phyloP scores from a whole-genome alignment of 1,284 basidiomycete species.

The Ustilago esculenta region DNA sequence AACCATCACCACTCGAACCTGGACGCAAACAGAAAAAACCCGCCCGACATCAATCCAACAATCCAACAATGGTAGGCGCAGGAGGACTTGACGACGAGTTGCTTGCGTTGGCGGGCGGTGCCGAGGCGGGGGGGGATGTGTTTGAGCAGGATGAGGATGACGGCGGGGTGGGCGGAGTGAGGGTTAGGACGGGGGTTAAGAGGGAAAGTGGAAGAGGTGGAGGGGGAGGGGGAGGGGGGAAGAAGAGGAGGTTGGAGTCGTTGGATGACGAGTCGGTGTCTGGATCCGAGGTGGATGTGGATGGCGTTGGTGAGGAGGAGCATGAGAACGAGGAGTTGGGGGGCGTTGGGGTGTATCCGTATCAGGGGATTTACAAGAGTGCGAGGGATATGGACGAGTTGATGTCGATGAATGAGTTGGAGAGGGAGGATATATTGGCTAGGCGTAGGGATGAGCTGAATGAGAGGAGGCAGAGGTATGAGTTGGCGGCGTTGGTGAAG shows the following conservation, averaged over 20 bases:
- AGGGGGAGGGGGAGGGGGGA: too few relatives aligned
- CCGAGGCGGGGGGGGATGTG: too few relatives aligned
- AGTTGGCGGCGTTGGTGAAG: slow-evolving; percentile 79
- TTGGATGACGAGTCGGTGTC: slow-evolving; percentile 59
- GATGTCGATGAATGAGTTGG: slow-evolving; percentile 81
- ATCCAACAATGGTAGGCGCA: slow-evolving; percentile 53
- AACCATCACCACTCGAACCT: too few relatives aligned
- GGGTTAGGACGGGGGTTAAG: too few relatives aligned
- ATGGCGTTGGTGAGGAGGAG: slow-evolving; percentile 15
- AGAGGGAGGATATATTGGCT: slow-evolving; percentile 85
- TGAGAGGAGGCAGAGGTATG: slow-evolving; percentile 77
- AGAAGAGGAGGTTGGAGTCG: slow-evolving; percentile 49
- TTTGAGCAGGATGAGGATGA: too few relatives aligned
- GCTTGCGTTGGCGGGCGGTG: slow-evolving; percentile 75
- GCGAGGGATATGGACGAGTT: slow-evolving; percentile 83
- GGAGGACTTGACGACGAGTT: slow-evolving; percentile 75
- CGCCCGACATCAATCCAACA: too few relatives aligned
- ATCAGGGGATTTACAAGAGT: slow-evolving; percentile 88
- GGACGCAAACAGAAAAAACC: too few relatives aligned
- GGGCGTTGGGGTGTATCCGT: slow-evolving; percentile 72
- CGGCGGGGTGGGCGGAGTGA: too few relatives aligned
- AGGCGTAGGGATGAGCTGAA: slow-evolving; percentile 83
- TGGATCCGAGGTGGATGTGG: slow-evolving; percentile 27
- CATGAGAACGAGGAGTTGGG: background rate
- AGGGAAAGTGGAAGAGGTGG: too few relatives aligned